Base-by-base conservation (phyloP, 352 stramenopile species). In the Phytophthora crassamura region DNA sequence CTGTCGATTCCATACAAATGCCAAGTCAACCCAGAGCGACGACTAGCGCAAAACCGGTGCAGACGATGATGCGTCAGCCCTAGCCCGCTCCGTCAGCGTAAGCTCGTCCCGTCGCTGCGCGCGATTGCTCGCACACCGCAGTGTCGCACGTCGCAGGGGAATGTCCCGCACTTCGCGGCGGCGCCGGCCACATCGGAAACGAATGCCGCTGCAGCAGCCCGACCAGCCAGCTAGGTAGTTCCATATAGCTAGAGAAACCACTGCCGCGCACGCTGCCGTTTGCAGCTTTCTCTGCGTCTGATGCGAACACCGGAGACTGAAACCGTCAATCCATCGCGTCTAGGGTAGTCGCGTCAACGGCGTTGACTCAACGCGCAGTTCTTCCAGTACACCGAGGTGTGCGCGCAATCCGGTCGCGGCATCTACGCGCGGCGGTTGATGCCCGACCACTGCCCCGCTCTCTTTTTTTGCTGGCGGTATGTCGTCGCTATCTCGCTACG, bases 321-420 rank as follows among this genome's bases (percentile, higher is more conserved):
- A 49, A 49, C 34, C 42, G 34, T 62, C 34, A 54, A 33, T 20
- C 40, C 10, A 43, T 25, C 51, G 35, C 10, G 60, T 36, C 7
- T 59, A 66, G 58, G 58, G 58, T 11, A 42, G 42, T 66, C 47
- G 58, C 49, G 58, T n/a, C n/a, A n/a, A n/a, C n/a, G n/a, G n/a
- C n/a, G n/a, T n/a, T n/a, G n/a, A n/a, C n/a, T 59, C 48, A 66
- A 48, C 42, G 2, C 49, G 59, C 55, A 63, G 16, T 63, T 63
- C 18, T 63, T 63, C 1, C 7, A n/a, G 55, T 63, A 63, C 11
- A 46, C 52, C 7, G 14, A 16, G 41, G 18, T 46, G 57, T 63
- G 60, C 52, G 60, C 45, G 60, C 60, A 69, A 69, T 69, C 58
- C 39, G 7, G 11, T 32, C 4, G n/a, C 15, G 30, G 39, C 38